Evolutionary conservation across 495 filamentous ascomycete genomes (phyloP).

Genomic region (Pseudevernia furfuracea): DNA sequence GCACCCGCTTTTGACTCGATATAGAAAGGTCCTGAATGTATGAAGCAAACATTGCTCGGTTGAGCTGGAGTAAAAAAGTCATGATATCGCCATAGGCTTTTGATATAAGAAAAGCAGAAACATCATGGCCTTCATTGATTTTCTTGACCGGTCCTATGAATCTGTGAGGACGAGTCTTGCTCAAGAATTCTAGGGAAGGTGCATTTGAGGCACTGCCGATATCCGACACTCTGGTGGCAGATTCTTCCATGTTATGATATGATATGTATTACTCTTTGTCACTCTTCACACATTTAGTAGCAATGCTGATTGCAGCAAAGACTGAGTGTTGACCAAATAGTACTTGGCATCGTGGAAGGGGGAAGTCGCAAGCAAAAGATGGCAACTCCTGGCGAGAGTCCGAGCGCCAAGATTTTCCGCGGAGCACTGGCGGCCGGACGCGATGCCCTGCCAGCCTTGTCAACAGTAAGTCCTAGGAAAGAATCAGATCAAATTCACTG

Average conservation of each 20-base stretch:
- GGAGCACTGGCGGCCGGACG: background rate
- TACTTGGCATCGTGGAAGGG: background rate
- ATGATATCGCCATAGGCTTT: slow-evolving; percentile 79
- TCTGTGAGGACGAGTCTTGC: slow-evolving; percentile 27
- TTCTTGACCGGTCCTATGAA: slow-evolving; percentile 58
- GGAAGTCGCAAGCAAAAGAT: too few relatives aligned
- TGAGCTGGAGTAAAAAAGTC: slow-evolving; percentile 81
- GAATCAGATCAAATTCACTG: background rate
- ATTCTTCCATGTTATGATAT: background rate
- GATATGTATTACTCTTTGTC: background rate
- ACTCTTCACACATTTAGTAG: background rate
- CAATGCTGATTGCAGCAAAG: background rate
- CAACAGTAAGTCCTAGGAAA: background rate
- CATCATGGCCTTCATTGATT: slow-evolving; percentile 76
- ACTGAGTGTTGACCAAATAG: background rate
- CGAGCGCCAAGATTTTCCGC: background rate
- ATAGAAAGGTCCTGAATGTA: slow-evolving; percentile 25
- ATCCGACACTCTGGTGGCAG: background rate
- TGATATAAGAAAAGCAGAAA: slow-evolving; percentile 65
- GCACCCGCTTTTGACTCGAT: slow-evolving; percentile 29
- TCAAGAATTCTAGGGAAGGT: slow-evolving; percentile 24
- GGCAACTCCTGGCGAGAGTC: background rate
- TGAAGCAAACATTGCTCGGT: slow-evolving; percentile 77
- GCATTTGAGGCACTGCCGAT: background rate
- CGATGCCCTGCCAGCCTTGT: background rate